A percentile compares a stretch with the other conserved stretches of the same genome.
Conservation (phyloP, 2,329 filamentous ascomycete species). For the Teratosphaeria viscida region DNA sequence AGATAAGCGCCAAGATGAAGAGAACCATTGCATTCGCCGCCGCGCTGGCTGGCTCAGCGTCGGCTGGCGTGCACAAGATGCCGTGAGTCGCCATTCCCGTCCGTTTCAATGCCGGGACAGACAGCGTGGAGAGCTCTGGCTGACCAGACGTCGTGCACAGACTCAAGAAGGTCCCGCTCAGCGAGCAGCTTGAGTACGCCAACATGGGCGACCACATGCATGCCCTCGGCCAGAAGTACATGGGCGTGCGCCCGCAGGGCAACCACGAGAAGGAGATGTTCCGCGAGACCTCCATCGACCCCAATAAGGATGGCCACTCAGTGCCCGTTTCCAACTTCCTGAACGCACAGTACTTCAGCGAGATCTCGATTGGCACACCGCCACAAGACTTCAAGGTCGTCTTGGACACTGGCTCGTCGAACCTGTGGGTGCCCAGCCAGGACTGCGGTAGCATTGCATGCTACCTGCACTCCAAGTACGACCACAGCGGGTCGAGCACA, state of each 20-base stretch:
- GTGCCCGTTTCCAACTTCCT: slow-evolving; percentile 94
- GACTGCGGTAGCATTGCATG: slow-evolving; percentile 93
- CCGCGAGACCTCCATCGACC: slow-evolving; percentile 58
- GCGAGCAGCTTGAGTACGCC: slow-evolving; percentile 76
- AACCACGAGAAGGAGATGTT: slow-evolving; percentile 67
- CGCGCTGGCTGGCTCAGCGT: slow-evolving; percentile 52
- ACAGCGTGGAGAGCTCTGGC: not conserved
- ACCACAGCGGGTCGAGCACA: slow-evolving; percentile 76
- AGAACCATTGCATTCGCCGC: slow-evolving; percentile 65
- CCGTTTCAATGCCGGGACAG: not conserved
- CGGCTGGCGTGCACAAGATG: slow-evolving; percentile 9
- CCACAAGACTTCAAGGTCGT: slow-evolving; percentile 97
- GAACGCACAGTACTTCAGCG: slow-evolving; percentile 98
- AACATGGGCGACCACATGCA: slow-evolving; percentile 73
- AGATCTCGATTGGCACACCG: slow-evolving; percentile 85
- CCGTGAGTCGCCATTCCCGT: not conserved
- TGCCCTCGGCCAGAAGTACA: slow-evolving; percentile 89
- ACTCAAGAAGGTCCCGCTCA: slow-evolving; percentile 87
- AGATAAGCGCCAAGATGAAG: slow-evolving; percentile 57
- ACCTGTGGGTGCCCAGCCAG: slow-evolving; percentile 92
- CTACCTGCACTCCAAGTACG: slow-evolving; percentile 95
- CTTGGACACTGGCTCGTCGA: slow-evolving; percentile 95
- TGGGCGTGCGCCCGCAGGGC: slow-evolving; percentile 63
- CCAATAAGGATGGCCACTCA: slow-evolving; percentile 54
- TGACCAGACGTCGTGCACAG: not conserved